Evolutionary conservation across 352 stramenopile genomes (phyloP).

Genomic region (Phytopythium oedochilum): DNA sequence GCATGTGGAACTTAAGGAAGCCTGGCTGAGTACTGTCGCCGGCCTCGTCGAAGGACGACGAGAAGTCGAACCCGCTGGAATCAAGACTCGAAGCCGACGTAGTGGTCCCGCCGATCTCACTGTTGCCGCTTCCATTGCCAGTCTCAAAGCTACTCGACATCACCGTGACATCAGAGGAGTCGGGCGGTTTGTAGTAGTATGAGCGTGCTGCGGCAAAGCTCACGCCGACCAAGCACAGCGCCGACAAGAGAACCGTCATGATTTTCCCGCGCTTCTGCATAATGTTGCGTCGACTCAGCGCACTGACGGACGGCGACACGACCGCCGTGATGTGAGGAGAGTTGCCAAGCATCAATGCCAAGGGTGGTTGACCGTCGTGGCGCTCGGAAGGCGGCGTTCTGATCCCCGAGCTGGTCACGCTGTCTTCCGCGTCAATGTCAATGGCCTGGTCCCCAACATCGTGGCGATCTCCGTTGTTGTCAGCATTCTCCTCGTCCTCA

Average conservation of each 20-base stretch:
- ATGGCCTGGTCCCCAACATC: background rate
- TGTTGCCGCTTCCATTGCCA: background rate
- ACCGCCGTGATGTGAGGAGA: background rate
- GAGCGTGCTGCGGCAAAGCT: slow-evolving; percentile 6
- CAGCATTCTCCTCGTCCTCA: background rate
- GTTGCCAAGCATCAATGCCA: background rate
- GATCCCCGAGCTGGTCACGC: slow-evolving; percentile 3
- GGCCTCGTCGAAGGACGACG: background rate
- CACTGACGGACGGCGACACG: background rate
- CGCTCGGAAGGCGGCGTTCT: background rate
- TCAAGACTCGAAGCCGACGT: background rate
- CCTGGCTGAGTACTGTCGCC: slow-evolving; percentile 2
- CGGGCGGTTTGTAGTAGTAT: background rate
- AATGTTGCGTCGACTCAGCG: background rate
- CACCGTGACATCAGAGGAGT: background rate
- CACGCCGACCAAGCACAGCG: slow-evolving; percentile 11
- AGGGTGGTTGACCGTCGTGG: background rate
- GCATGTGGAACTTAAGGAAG: slow-evolving; percentile 1
- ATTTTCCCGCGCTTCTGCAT: slow-evolving; percentile 9
- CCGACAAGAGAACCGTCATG: slow-evolving; percentile 8
- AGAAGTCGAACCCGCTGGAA: slow-evolving; percentile 7
- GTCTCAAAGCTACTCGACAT: background rate
- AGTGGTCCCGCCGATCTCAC: too few species aligned
- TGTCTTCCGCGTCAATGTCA: background rate
- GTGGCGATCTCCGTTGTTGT: background rate